These are phyloP conservation scores for Heliosperma pusillum DNA, from an alignment of 148 eudicot genomes.

Conservation along the genomic window DNA sequence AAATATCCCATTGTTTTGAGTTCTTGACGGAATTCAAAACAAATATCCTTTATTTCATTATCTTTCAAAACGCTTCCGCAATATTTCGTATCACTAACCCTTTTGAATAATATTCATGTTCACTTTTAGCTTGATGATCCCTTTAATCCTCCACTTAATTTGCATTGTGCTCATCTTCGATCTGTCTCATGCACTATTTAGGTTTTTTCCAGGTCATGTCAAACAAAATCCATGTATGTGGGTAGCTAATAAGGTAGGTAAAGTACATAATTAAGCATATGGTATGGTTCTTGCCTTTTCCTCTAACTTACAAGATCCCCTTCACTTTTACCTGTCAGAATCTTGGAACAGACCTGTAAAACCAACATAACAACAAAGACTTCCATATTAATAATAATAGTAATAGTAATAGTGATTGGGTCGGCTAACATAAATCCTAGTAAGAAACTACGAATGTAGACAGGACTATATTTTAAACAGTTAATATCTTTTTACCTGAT, in stretches of 20 bases:
- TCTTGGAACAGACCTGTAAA: neutral
- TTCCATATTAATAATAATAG: neutral
- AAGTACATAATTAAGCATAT: neutral
- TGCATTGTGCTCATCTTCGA: neutral
- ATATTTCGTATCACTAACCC: no score
- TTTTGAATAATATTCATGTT: neutral
- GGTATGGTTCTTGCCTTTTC: constrained; percentile 3
- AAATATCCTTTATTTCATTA: no score
- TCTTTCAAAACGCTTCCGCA: no score
- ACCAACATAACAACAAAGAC: neutral
- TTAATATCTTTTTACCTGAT: no score
- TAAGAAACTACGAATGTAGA: no score
- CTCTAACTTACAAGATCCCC: neutral
- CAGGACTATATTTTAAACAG: no score
- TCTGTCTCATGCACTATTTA: constrained; percentile 13
- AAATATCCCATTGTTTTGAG: no score
- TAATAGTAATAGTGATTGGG: neutral
- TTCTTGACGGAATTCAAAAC: no score
- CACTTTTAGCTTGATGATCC: constrained; percentile 7
- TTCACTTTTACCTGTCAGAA: neutral
- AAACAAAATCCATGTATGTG: neutral
- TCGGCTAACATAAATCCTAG: neutral
- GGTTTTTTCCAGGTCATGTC: neutral
- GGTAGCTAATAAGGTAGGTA: neutral
- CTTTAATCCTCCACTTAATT: constrained; percentile 13